These are phyloP conservation scores for Claviceps humidiphila DNA, from an alignment of 2,329 filamentous ascomycete genomes.

Conservation along the genomic window DNA sequence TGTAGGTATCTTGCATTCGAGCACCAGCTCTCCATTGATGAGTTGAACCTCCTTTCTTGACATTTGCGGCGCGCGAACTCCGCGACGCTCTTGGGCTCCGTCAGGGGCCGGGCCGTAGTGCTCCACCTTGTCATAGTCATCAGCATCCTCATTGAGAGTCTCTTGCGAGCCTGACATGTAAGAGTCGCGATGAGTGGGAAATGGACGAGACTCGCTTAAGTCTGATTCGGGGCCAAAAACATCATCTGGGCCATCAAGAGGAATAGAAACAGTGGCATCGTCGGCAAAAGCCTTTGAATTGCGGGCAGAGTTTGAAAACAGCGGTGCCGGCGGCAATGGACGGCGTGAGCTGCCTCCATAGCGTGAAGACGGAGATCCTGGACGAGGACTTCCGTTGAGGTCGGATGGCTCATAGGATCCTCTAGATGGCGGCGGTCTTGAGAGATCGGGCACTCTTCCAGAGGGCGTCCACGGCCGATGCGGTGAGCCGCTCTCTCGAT, in stretches of 20 bases:
- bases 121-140: constrained; percentile 46
- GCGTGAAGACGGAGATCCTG: constrained; percentile 77
- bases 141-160: constrained; percentile 36
- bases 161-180: constrained; percentile 41
- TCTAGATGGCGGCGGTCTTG: constrained; percentile 56
- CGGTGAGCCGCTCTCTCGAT: constrained; percentile 32
- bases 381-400: constrained; percentile 77
- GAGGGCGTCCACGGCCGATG: constrained; percentile 47
- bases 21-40: constrained; percentile 92
- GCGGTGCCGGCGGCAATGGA: constrained; percentile 75
- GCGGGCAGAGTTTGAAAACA: constrained; percentile 52
- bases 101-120: constrained; percentile 81
- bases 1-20: constrained; percentile 98
- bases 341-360: constrained; percentile 81
- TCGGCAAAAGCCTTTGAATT: constrained; percentile 44
- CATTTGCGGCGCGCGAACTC: constrained; percentile 77
- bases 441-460: constrained; percentile 44
- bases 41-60: constrained; percentile 87
- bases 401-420: constrained; percentile 75
- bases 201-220: constrained; percentile 37
- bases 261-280: constrained; percentile 60
- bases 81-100: constrained; percentile 75
- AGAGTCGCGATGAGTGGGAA: constrained; percentile 39
- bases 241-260: constrained; percentile 54
- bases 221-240: constrained; percentile 55